These are phyloP conservation scores for Solanum clarkiae DNA, from an alignment of 257 asterid species.

Conservation along the genomic window DNA sequence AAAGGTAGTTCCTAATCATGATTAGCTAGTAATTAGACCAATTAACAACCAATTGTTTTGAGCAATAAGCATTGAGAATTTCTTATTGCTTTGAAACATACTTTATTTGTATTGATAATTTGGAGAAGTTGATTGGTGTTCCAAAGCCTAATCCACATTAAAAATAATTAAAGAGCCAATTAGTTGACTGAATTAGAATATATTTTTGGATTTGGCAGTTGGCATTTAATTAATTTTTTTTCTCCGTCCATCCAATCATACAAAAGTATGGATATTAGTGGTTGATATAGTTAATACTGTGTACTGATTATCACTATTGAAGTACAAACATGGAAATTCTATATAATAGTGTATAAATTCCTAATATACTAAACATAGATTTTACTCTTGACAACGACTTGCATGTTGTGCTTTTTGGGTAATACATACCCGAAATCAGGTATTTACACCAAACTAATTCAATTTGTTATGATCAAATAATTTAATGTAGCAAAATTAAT, in stretches of 20 bases:
- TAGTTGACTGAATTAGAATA: background rate
- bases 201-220: background rate
- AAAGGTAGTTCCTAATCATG: background rate
- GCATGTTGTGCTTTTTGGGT: background rate
- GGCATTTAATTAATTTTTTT: background rate
- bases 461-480: background rate
- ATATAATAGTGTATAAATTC: background rate
- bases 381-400: background rate
- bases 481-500: background rate
- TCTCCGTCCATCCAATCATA: background rate
- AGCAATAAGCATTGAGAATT: background rate
- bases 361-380: background rate
- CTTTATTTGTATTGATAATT: background rate
- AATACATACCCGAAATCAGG: background rate
- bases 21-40: background rate
- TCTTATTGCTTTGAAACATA: background rate
- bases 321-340: background rate
- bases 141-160: background rate
- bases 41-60: background rate
- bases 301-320: background rate
- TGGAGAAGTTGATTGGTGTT: background rate
- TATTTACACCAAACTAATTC: background rate
- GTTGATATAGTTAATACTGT: background rate
- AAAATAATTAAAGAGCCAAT: background rate
- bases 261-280: background rate